Evolutionary conservation across 768 basidiomycete genomes (phyloP).

Genomic region (Lactarius deliciosus): DNA sequence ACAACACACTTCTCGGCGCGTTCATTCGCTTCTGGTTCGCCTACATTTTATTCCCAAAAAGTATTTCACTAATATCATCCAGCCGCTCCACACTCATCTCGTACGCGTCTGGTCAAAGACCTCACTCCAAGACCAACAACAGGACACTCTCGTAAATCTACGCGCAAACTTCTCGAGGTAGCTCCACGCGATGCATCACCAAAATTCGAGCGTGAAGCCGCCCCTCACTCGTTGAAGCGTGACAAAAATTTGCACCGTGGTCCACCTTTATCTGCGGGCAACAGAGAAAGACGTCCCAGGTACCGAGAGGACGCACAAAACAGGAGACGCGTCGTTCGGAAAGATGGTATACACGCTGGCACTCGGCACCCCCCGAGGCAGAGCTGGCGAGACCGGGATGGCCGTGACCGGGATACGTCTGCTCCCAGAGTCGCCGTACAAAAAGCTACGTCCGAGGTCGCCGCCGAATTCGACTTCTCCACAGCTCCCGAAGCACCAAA

Average conservation of each 20-base stretch:
- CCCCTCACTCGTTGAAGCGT: conserved; percentile 7
- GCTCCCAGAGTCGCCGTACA: not conserved
- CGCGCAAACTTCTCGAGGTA: conserved; percentile 24
- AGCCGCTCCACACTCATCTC: conserved; percentile 39
- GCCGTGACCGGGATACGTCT: not conserved
- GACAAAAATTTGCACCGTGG: conserved; percentile 3
- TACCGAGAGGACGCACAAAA: not conserved
- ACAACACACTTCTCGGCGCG: not conserved
- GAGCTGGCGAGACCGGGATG: not conserved
- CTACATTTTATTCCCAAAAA: not conserved
- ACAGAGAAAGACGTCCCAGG: not conserved
- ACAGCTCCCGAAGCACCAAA: conserved; percentile 30
- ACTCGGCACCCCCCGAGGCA: not conserved
- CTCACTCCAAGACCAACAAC: conserved; percentile 19
- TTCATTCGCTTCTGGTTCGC: conserved; percentile 20
- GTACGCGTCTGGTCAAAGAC: conserved; percentile 29
- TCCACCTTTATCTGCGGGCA: not conserved
- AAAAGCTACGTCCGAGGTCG: conserved; percentile 25
- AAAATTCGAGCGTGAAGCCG: conserved; percentile 12
- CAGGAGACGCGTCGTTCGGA: not conserved
- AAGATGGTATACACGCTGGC: not conserved
- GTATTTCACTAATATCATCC: conserved; percentile 25
- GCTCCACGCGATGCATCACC: conserved; percentile 15
- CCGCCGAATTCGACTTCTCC: conserved; percentile 41
- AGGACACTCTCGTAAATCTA: conserved; percentile 9